phyloP scores from a whole-genome alignment of 352 stramenopile genomes.

The Blastocystis sp. region DNA sequence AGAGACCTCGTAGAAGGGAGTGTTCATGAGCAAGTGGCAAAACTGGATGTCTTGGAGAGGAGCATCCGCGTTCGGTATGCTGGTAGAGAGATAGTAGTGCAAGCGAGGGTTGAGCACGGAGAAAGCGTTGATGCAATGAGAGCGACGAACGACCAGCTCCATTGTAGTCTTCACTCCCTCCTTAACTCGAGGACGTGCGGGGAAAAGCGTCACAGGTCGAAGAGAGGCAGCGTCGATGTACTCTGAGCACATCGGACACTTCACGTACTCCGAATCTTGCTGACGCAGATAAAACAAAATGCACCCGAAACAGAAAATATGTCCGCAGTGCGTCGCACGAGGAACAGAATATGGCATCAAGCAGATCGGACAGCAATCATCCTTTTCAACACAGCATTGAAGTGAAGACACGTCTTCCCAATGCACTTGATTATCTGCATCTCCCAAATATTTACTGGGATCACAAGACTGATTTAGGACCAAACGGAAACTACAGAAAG shows the following conservation, averaged over 20 bases:
- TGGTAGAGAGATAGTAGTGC: background rate
- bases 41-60: background rate
- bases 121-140: background rate
- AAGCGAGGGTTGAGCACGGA: background rate
- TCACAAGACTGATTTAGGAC: background rate
- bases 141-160: background rate
- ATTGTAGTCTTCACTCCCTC: background rate
- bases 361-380: slow-evolving; percentile 2
- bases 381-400: background rate
- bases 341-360: background rate
- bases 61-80: background rate
- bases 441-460: background rate
- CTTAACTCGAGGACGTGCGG: background rate
- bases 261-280: background rate
- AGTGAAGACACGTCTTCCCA: slow-evolving; percentile 33
- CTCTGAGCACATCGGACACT: slow-evolving; percentile 23
- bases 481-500: background rate
- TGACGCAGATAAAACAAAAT: slow-evolving; percentile 19
- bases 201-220: background rate
- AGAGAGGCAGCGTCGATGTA: background rate
- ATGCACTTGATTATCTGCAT: background rate
- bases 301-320: slow-evolving; percentile 7
- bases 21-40: background rate
- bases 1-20: background rate
- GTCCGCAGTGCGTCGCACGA: background rate